A percentile compares a stretch with the other conserved stretches of the same genome.
Conservation (phyloP, 441 rosid species). For the Gossypium gossypioides region DNA sequence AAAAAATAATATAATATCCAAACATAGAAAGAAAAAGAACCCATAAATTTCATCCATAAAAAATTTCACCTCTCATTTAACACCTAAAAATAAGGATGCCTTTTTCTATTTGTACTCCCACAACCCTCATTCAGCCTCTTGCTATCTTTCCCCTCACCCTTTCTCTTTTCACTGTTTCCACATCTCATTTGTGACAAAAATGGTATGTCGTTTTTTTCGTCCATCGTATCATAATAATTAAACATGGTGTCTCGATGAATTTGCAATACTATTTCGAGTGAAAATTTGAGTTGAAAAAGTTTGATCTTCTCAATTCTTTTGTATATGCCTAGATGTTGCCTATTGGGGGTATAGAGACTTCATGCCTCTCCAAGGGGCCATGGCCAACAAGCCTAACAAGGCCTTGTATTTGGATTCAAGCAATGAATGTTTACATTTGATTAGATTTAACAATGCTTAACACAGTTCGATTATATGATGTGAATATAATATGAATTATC, state of each 20-base stretch:
- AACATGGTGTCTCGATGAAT: background rate
- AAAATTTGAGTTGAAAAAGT: background rate
- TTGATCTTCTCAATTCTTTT: no score
- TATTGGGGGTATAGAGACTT: no score
- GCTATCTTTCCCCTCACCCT: slow-evolving; percentile 3
- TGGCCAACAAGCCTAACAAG: no score
- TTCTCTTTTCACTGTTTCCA: background rate
- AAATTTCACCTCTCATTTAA: slow-evolving; percentile 14
- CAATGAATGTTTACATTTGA: no score
- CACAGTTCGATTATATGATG: no score
- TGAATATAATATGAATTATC: background rate
- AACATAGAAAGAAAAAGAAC: background rate
- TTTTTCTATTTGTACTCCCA: slow-evolving; percentile 17
- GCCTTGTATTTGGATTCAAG: no score
- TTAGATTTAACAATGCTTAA: no score
- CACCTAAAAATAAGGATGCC: slow-evolving; percentile 25
- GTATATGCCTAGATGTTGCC: no score
- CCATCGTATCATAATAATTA: background rate
- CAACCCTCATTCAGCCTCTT: slow-evolving; percentile 13
- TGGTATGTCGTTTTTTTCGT: slow-evolving; percentile 18
- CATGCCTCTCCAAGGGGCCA: no score
- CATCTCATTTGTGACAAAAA: slow-evolving; percentile 26
- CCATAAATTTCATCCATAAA: slow-evolving; percentile 2
- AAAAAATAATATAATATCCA: background rate
- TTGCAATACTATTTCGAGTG: background rate